These are phyloP conservation scores for Chlorociboria aeruginascens DNA, from an alignment of 495 filamentous ascomycete genomes.

Conservation along the genomic window DNA sequence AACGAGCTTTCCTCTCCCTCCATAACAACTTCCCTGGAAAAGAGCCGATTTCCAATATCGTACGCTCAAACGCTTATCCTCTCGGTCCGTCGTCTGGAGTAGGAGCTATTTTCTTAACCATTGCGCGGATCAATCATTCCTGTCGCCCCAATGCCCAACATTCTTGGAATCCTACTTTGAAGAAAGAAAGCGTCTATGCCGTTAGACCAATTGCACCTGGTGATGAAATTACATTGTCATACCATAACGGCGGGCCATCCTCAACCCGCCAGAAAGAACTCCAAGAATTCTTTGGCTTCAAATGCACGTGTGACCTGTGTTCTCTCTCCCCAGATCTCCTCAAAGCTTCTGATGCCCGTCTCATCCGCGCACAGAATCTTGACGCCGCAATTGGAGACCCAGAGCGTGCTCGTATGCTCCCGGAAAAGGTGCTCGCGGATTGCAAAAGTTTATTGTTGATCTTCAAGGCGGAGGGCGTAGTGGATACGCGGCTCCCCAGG, in stretches of 20 bases:
- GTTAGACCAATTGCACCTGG: conserved; percentile 27
- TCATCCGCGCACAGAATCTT: conserved; percentile 20
- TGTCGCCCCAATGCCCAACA: conserved; percentile 32
- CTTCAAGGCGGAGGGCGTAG: conserved; percentile 23
- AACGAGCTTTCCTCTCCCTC: conserved; percentile 28
- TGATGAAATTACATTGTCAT: conserved; percentile 31
- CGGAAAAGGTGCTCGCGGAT: conserved; percentile 19
- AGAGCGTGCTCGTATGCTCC: conserved; percentile 10
- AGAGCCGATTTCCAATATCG: conserved; percentile 24
- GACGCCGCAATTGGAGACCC: conserved; percentile 24
- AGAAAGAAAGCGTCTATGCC: conserved; percentile 27
- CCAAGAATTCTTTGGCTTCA: conserved; percentile 27
- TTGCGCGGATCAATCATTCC: conserved; percentile 30
- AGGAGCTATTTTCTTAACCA: conserved; percentile 25
- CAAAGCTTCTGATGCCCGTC: conserved; percentile 22
- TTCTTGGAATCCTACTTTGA: conserved; percentile 25
- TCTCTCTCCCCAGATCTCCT: conserved; percentile 19
- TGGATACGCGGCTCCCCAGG: conserved; percentile 20
- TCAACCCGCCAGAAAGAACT: conserved; percentile 16
- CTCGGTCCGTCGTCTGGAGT: conserved; percentile 20
- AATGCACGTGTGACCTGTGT: conserved; percentile 28
- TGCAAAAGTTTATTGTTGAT: conserved; percentile 20
- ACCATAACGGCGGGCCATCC: conserved; percentile 22
- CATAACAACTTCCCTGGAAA: conserved; percentile 30
- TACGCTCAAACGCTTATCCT: conserved; percentile 28